Base-by-base conservation (phyloP, 768 basidiomycete genomes). In the Suillus spraguei region DNA sequence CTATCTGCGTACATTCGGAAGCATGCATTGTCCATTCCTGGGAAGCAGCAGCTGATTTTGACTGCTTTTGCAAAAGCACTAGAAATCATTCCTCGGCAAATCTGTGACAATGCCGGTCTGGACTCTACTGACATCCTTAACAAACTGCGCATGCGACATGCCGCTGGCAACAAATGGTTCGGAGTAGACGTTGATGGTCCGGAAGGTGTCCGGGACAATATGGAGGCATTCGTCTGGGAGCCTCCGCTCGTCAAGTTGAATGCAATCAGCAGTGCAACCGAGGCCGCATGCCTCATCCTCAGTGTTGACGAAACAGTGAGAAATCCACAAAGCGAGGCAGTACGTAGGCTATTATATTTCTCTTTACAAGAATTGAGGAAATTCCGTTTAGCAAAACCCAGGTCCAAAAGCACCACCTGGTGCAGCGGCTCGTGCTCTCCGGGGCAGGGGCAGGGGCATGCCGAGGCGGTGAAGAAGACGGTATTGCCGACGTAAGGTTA, bases 191-290 rank as follows among this genome's bases (percentile, higher is more conserved):
- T 99, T 33, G 96, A 98, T 61, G 91, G 91, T 14, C 77, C 83
- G 4, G 90, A 92, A 35, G 94, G 95, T 22, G 92, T 98, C 33
- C 88, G 94, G 61, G 88, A 99, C 77, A 99, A 99, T 78, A 89
- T 99, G 89, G 94, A 94, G 60, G 91, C 93, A 52, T 99, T 99
- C 71, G 97, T 99, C 9, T 99, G 97, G 97, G 97, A 99, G 74
- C 97, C 97, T 17, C 91, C 91, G 66, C 81, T 99, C 64, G 93
- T 99, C 71, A 99, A 99, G 80, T 78, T 88, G 53, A 99, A 99
- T 71, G 97, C 97, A 28, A 89, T 99, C 71, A 90, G 88, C 75
- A 97, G 96, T 71, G 97, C 97, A 6, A 84, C 93, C 11, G 97
- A 99, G 77, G 97, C 97, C 11, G 97, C 97, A 13, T 98, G 93